A percentile compares a stretch with the other conserved stretches of the same genome.
These are phyloP conservation scores for Saitozyma sp. DNA, from an alignment of 768 basidiomycete genomes.

Conservation along the genomic window DNA sequence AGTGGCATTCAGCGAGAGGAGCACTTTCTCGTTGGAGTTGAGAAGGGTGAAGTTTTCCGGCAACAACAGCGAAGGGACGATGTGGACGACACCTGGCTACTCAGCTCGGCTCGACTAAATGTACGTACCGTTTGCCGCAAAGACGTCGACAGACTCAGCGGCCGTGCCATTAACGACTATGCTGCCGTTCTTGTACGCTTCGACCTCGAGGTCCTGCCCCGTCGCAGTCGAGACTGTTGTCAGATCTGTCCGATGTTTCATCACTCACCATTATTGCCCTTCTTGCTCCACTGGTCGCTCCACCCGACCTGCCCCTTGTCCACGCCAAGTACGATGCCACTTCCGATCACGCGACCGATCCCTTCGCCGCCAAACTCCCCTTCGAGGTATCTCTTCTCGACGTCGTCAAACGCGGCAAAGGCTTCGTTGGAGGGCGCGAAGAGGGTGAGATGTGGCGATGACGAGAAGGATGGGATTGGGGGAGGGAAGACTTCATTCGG, in stretches of 20 bases:
- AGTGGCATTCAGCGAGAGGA: constrained; percentile 87
- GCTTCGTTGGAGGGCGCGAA: constrained; percentile 86
- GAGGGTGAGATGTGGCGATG: constrained; percentile 71
- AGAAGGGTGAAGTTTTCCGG: constrained; percentile 72
- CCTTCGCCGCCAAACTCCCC: constrained; percentile 83
- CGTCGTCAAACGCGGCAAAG: constrained; percentile 71
- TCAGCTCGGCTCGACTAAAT: background rate
- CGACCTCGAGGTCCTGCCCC: constrained; percentile 27
- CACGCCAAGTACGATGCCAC: constrained; percentile 34
- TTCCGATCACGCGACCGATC: constrained; percentile 68
- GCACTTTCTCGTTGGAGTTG: constrained; percentile 86
- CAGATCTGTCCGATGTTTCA: background rate
- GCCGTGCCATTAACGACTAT: constrained; percentile 54
- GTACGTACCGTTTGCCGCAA: constrained; percentile 73
- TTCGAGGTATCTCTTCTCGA: constrained; percentile 84
- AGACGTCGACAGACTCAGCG: constrained; percentile 68
- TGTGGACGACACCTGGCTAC: constrained; percentile 75
- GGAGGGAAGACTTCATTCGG: constrained; percentile 20
- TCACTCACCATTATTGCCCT: constrained; percentile 19
- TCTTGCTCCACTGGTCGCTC: constrained; percentile 43
- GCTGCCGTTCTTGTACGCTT: constrained; percentile 60
- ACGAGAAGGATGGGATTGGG: constrained; percentile 56
- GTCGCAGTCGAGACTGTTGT: constrained; percentile 21
- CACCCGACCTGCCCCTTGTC: constrained; percentile 50
- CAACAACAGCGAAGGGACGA: constrained; percentile 77